Conservation (phyloP, 176 grass and related monocot species). For the Stipa capillata region DNA sequence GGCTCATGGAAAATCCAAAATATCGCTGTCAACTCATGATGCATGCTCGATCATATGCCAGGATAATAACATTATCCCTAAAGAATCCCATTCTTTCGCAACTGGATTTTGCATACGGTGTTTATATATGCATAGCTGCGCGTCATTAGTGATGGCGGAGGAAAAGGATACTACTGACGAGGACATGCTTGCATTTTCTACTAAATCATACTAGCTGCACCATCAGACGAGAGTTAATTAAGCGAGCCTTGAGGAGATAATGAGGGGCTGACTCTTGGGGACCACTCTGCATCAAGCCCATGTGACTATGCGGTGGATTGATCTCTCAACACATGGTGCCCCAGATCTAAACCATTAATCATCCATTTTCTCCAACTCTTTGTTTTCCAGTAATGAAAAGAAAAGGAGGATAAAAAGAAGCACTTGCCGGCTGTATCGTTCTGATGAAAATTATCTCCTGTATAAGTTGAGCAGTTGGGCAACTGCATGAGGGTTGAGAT, state of each 20-base stretch:
- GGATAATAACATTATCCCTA: not conserved
- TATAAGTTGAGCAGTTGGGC: not conserved
- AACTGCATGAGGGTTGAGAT: not conserved
- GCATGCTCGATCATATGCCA: too few species aligned
- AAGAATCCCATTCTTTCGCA: not conserved
- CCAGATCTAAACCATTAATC: constrained; percentile 16
- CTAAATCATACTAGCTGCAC: not conserved
- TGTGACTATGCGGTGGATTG: constrained; percentile 6
- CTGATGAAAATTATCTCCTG: not conserved
- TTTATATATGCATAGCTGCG: not conserved
- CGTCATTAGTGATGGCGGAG: too few species aligned
- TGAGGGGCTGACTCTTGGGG: not conserved
- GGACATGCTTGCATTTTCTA: too few species aligned
- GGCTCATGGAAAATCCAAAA: not conserved
- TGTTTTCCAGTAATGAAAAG: not conserved
- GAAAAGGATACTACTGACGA: too few species aligned
- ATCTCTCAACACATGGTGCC: not conserved
- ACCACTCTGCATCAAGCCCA: constrained; percentile 8
- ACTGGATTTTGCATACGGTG: too few species aligned
- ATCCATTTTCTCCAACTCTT: not conserved
- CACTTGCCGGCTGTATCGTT: not conserved
- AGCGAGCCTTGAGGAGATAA: not conserved
- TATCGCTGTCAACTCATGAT: not conserved
- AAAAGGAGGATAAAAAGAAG: not conserved
- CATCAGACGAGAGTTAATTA: not conserved